Evolutionary conservation across 768 basidiomycete genomes (phyloP), one percentile per base, ranked within the genome.

Genomic region (Termitomyces sp.): DNA sequence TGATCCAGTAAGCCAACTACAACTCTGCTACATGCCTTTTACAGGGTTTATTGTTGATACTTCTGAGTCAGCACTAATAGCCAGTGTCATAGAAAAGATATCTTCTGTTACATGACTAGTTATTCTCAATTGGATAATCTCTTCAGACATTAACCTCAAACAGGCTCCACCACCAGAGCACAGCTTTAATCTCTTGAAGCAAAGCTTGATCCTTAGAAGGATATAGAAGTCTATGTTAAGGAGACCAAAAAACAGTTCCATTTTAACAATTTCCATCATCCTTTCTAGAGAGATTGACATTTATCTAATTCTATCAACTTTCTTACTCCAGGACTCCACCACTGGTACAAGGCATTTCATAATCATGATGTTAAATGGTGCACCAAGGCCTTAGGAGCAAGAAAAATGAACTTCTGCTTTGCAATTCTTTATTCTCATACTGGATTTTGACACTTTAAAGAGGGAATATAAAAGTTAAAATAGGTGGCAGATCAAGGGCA

Each of bases 401-500:
- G 29, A 4, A 73, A 80, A 54, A 62, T 78, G 3, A 69, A 78
- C 53, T 72, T 73, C 57, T 63, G 67, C 2, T 72, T 75, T 43
- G 70, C 66, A 0, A 46, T 75, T 19, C 63, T 79, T 10, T 75
- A 77, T 23, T 65, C 69, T 14, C 65, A 63, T 34, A 66, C 66
- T 14, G 73, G 74, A 12, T 71, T 68, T 49, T 59, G 68, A n/a
- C 75, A 77, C 27, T 80, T 78, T 51, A 56, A 63, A 9, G 65
- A 71, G 21, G 74, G 78, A 0, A 70, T 78, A 7, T 75, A 70
- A 6, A 62, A 65, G 8, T 40, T 79, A 29, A 76, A 77, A 29
- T 77, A 79, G 54, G 71, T 75, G 23, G 77, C 78, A 7, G 75
- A 76, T 1, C 53, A 67, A 1, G 74, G 77, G 27, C 73, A 77